phyloP scores from a whole-genome alignment of 176 grass and related monocot species.

The Alopecurus myosuroides region DNA sequence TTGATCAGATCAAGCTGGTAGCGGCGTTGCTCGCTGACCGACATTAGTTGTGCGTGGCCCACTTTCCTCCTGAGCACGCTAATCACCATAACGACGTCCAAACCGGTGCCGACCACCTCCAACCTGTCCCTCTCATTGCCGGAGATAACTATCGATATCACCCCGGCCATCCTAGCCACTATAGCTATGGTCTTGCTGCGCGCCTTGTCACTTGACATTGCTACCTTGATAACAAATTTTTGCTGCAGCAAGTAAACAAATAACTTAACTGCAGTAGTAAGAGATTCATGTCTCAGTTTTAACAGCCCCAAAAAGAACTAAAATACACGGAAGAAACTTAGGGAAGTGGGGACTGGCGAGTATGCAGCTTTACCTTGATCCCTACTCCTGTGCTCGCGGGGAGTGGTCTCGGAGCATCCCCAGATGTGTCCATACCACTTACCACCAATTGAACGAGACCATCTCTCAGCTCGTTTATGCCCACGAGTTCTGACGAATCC shows the following conservation, averaged over 20 bases:
- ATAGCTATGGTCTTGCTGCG: conserved; percentile 15
- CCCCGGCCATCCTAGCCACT: conserved; percentile 2
- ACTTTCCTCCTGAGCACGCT: too few relatives aligned
- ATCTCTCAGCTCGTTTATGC: not conserved
- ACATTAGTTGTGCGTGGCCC: too few relatives aligned
- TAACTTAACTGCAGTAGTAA: not conserved
- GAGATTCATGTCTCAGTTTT: not conserved
- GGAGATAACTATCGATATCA: not conserved
- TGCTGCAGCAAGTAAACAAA: not conserved
- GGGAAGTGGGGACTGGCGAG: too few relatives aligned
- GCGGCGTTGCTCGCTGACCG: too few relatives aligned
- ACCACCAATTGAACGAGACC: not conserved
- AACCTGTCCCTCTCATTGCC: not conserved
- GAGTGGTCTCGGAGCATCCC: not conserved
- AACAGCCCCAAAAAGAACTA: not conserved
- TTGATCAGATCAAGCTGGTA: too few relatives aligned
- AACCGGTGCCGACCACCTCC: not conserved
- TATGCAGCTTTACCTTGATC: too few relatives aligned
- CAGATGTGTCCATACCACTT: not conserved
- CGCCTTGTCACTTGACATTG: conserved; percentile 24
- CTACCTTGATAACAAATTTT: conserved; percentile 39
- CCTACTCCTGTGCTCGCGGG: not conserved
- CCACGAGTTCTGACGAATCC: not conserved
- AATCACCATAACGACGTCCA: too few relatives aligned
- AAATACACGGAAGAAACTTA: too few relatives aligned